Evolutionary conservation across 129 eudicot species (phyloP), one percentile per base, ranked within the genome.

Genomic region (Daucus carota): DNA sequence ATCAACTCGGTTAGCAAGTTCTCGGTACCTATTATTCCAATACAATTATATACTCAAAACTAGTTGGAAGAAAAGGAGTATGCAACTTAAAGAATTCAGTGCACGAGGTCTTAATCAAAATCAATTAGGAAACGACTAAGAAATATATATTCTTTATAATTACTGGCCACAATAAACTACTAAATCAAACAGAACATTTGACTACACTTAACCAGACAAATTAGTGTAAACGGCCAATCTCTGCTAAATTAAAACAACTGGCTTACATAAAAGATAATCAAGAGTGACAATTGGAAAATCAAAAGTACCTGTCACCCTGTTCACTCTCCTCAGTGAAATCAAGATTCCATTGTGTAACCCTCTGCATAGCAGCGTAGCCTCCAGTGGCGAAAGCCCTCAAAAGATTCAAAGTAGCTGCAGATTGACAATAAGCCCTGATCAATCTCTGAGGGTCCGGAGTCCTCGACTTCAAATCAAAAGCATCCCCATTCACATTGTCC

Each of bases 371-470:
- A 66, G 97, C 98, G 81, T 90, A 93, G 18, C 98, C 98, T 36
- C 98, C 98, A 6, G 98, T 90, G 5, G 98, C 98, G 75, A 93
- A 93, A 50, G 98, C 95, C 87, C 98, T 93, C 87, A 93, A 82
- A 42, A 93, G 92, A 77, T 93, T 93, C 77, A 93, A 77, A 75
- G 98, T 93, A 47, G 98, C 92, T 14, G 95, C 96, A 17, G 98
- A 87, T 74, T 93, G 98, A 57, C 91, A 87, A 84, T 93, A 93
- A 11, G 98, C 98, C 79, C 98, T 87, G 76, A 90, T 90, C 91
- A 93, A 75, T 77, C 98, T 90, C 82, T 93, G 91, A 2, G 98
- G 98, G 52, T 93, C 98, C 4, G 98, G 98, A 52, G 52, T 87
- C 77, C 97, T 90, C 31, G 98, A 90, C 70, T 93, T 89, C 41